phyloP scores from a whole-genome alignment of 495 filamentous ascomycete species.

The Hypoxylon trugodes region DNA sequence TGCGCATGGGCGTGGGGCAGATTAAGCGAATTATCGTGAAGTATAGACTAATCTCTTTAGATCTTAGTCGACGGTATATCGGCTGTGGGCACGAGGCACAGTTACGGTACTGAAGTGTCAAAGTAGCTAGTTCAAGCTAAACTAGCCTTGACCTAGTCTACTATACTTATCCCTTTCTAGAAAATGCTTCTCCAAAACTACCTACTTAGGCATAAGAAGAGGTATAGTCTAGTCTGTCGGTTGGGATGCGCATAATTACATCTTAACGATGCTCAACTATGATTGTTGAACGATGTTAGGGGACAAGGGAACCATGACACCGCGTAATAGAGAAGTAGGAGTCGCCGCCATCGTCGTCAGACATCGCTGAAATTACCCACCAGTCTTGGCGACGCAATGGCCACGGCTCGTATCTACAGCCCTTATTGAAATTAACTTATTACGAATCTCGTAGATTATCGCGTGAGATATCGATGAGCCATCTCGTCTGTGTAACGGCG shows the following conservation, averaged over 20 bases:
- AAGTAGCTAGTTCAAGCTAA: neutral
- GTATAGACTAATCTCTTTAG: conserved; percentile 6
- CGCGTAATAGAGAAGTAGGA: neutral
- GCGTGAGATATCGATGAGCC: neutral
- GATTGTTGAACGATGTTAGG: neutral
- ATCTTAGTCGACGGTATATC: conserved; percentile 12
- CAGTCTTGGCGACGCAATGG: conserved; percentile 6
- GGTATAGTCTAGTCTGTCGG: neutral
- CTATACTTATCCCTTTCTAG: conserved; percentile 20
- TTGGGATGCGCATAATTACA: neutral
- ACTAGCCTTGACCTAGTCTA: neutral
- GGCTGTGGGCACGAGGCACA: conserved; percentile 15
- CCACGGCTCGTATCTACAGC: conserved; percentile 2
- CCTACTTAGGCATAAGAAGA: neutral
- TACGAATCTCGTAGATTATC: neutral
- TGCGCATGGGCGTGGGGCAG: conserved; percentile 20
- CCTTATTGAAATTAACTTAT: neutral
- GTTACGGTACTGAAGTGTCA: conserved; percentile 3
- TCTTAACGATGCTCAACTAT: neutral
- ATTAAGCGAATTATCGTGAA: conserved; percentile 12
- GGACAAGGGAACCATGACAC: conserved; percentile 3
- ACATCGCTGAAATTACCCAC: neutral
- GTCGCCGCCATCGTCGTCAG: neutral
- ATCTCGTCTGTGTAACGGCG: conserved; percentile 5
- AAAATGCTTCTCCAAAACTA: conserved; percentile 1